Percentiles rank a stretch among this genome's conserved stretches.
These are phyloP conservation scores for Phytophthora pluvialis DNA, from an alignment of 352 stramenopile genomes.

Conservation along the genomic window DNA sequence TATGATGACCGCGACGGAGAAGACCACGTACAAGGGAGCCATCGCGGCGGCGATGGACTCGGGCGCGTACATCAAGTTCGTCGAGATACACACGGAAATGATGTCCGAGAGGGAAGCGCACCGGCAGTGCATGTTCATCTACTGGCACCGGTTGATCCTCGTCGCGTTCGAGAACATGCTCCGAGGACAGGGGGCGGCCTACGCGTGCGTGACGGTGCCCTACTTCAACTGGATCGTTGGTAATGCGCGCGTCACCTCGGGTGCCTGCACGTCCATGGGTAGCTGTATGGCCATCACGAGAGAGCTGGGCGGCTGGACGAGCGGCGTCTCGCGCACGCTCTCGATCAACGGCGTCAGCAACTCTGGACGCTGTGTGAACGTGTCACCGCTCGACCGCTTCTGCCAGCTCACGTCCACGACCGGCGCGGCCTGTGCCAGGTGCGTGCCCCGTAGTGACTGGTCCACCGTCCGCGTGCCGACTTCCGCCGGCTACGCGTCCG, in stretches of 20 bases:
- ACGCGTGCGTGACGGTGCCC: slow-evolving; percentile 77
- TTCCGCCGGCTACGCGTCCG: slow-evolving; percentile 48
- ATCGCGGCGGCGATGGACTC: slow-evolving; percentile 60
- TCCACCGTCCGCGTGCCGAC: slow-evolving; percentile 35
- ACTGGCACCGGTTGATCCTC: slow-evolving; percentile 81
- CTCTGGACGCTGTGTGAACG: slow-evolving; percentile 46
- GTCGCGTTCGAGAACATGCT: slow-evolving; percentile 87
- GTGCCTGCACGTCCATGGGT: slow-evolving; percentile 56
- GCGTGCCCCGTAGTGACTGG: slow-evolving; percentile 62
- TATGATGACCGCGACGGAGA: slow-evolving; percentile 45
- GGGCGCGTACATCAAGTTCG: slow-evolving; percentile 63
- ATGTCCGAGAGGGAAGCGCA: slow-evolving; percentile 61
- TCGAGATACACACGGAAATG: slow-evolving; percentile 75
- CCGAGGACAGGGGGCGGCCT: slow-evolving; percentile 53
- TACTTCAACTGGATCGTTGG: slow-evolving; percentile 83
- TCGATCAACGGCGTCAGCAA: slow-evolving; percentile 59
- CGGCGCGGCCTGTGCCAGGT: slow-evolving; percentile 44
- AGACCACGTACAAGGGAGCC: slow-evolving; percentile 57
- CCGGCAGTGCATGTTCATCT: slow-evolving; percentile 81
- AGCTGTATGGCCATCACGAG: slow-evolving; percentile 51
- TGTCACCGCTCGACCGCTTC: slow-evolving; percentile 57
- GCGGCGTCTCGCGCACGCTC: slow-evolving; percentile 31
- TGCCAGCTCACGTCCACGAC: slow-evolving; percentile 43
- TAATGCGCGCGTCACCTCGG: slow-evolving; percentile 44
- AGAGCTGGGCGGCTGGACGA: slow-evolving; percentile 49